These are phyloP conservation scores for Otatea glauca DNA, from an alignment of 176 grass and related monocot genomes.

Conservation along the genomic window DNA sequence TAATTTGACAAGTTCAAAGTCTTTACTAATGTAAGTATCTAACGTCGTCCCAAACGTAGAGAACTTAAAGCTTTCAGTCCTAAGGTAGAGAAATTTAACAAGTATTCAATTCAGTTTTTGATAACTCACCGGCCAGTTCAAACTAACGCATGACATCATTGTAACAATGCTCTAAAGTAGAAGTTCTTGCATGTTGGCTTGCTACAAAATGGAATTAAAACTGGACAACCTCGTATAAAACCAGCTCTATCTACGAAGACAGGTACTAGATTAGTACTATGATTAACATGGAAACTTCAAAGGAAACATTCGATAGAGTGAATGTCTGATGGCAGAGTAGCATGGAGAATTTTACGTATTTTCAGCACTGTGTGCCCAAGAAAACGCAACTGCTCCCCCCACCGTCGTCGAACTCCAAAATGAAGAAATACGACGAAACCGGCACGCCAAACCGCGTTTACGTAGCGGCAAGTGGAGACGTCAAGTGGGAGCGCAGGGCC, in stretches of 20 bases:
- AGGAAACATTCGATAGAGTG: background rate
- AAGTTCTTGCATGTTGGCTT: background rate
- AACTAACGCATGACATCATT: background rate
- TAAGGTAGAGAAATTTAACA: background rate
- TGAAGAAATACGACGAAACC: background rate
- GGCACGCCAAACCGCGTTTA: constrained; percentile 40
- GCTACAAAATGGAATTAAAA: background rate
- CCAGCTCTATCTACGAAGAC: background rate
- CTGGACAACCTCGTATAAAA: background rate
- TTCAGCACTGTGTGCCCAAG: background rate
- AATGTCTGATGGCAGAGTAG: background rate
- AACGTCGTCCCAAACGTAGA: background rate
- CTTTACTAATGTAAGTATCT: background rate
- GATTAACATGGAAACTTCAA: background rate
- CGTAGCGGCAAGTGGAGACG: constrained; percentile 13
- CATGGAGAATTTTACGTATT: background rate
- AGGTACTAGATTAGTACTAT: background rate
- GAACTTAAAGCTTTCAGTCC: background rate
- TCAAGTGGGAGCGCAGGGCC: constrained; percentile 32
- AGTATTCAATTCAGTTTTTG: background rate
- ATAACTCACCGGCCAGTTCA: background rate
- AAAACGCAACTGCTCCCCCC: background rate
- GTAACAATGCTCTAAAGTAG: background rate
- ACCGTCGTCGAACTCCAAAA: background rate
- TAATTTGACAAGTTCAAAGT: background rate